A percentile compares a stretch with the other conserved stretches of the same genome.
Conservation (phyloP, 192 early-diverging fungal genomes). For the Backusella westeae region DNA sequence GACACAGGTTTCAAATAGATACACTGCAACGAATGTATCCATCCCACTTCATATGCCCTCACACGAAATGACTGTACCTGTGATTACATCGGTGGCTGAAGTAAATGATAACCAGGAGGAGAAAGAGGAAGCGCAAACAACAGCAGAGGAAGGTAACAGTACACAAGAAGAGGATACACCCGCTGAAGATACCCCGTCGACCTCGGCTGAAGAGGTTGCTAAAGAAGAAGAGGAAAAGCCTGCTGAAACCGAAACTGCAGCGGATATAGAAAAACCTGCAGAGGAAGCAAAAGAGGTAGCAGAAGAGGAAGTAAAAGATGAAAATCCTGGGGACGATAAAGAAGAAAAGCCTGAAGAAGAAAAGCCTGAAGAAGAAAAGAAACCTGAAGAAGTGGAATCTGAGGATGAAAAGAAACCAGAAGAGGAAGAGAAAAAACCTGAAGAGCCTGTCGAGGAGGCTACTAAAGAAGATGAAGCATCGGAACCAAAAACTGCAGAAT, state of each 20-base stretch:
- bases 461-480: too few species aligned
- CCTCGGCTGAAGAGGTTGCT: background rate
- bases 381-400: background rate
- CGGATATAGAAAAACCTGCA: background rate
- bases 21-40: background rate
- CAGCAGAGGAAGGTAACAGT: background rate
- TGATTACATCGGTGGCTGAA: background rate
- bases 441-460: too few species aligned
- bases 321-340: background rate
- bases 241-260: background rate
- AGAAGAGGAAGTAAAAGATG: background rate
- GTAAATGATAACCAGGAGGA: background rate
- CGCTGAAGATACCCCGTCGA: background rate
- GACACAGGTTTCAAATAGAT: slow-evolving; percentile 6
- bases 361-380: background rate
- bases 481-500: too few species aligned
- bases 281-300: background rate
- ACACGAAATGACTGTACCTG: background rate
- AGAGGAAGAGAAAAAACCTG: background rate
- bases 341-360: background rate
- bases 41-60: background rate
- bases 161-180: background rate
- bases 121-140: too few species aligned
- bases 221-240: background rate
- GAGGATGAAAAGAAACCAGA: background rate